Evolutionary conservation across 2,329 filamentous ascomycete genomes (phyloP), one percentile per base, ranked within the genome.

Genomic region (Diaporthe nobilis): DNA sequence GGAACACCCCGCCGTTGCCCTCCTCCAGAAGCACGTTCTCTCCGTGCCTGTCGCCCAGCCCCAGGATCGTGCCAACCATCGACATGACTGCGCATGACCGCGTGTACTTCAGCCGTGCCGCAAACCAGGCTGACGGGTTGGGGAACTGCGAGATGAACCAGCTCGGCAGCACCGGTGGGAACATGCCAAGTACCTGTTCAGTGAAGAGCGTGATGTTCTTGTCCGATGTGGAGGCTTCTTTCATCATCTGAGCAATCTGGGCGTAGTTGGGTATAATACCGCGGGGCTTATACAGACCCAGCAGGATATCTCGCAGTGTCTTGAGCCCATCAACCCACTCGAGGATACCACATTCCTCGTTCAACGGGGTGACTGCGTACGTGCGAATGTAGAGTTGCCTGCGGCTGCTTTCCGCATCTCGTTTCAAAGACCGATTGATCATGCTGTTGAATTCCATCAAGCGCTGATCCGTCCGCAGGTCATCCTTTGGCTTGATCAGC

Each of bases 391-490:
- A 98, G 73, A 99, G 89, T 78, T 97, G 94, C 22, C 97, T 92
- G 82, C 95, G 94, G 84, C 94, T 97, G 22, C 95, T 94, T 82
- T 98, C 96, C 2, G 96, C 93, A 81, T 98, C 96, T 77, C 94
- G 92, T 82, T 98, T 98, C 74, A 99, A 86, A 3, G 96, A 95
- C 76, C 97, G 91, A 83, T 99, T 99, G 87, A 99, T 98, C 91
- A 98, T 97, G 61, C 94, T 92, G 83, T 98, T 99, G 88, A 99
- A 99, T 82, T 99, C 97, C 96, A 99, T 99, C 28, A 99, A 92
- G 71, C 97, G 95, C 83, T 98, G 96, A 81, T 99, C 97, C 79
- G 98, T 99, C 70, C 97, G 94, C 34, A 99, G 90, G 83, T 99
- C 97, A 82, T 99, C 97, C 83, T 98, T 98, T 12, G 97, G 97